Evolutionary conservation across 202 grass and related monocot species (phyloP), one percentile per base, ranked within the genome.

Genomic region (Setaria italica): DNA sequence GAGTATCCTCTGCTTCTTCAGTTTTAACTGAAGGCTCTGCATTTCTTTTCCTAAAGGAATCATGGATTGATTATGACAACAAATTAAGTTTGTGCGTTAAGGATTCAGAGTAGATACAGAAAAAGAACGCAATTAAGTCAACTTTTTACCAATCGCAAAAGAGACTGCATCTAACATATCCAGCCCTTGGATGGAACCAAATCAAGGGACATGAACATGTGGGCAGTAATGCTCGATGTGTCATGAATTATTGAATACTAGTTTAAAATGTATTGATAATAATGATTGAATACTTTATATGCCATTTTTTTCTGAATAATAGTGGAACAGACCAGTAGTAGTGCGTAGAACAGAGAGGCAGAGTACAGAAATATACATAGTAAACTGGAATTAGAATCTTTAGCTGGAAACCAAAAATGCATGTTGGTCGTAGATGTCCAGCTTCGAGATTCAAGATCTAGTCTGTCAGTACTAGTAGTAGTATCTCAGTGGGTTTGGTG

Each of bases 1-100:
- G 2, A 98, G 85, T 80, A 25, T 30, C 29, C 48, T 79, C 48
- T 84, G 16, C 32, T n/a, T 68, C 17, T 60, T 32, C 4, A 16
- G 0, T 3, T 15, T 25, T 25, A 25, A 25, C 25, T 20, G 2
- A 20, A 48, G 20, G 21, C 14, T 14, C 13, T 12, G 35, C 2
- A 25, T 47, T 19, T 65, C 14, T 11, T 49, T 13, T 37, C 2
- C 0, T 29, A 58, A 76, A 58, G 39, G 39, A 76, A 76, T 56
- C 63, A 59, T 6, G 9, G 21, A 20, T 21, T 35, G n/a, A 11
- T 46, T 56, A 1, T 9, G 19, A 20, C 17, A n/a, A 2, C 46
- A 82, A 41, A 41, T 41, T 41, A 56, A 62, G 14, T 7, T 25
- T 19, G 19, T 15, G 49, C 49, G 14, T 51, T 51, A 51, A 51